Conservation (phyloP, 176 grass and related monocot species). For the Areca catechu region DNA sequence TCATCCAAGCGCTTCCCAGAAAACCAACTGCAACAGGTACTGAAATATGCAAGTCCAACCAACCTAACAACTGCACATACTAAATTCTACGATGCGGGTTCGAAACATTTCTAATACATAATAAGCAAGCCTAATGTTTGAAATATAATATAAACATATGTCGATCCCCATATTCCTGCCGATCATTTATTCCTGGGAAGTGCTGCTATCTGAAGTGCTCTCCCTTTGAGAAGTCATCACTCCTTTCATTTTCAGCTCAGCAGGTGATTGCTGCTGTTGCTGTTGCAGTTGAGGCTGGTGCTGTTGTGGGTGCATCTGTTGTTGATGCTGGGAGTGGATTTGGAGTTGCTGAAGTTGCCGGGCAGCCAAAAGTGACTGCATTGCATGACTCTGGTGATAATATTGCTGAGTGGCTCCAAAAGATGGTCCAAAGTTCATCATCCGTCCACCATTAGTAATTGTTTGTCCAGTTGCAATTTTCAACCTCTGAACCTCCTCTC, state of each 20-base stretch:
- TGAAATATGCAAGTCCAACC: no score
- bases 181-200: not conserved
- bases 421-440: conserved; percentile 42
- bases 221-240: conserved; percentile 17
- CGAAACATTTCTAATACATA: no score
- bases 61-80: no score
- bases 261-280: conserved; percentile 25
- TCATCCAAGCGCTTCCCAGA: no score
- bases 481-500: conserved; percentile 78
- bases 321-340: conserved; percentile 59
- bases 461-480: conserved; percentile 75
- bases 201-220: conserved; percentile 13
- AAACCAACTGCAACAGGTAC: no score
- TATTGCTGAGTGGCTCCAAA: conserved; percentile 35
- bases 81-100: no score
- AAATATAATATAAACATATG: no score
- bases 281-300: conserved; percentile 36
- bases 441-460: conserved; percentile 31
- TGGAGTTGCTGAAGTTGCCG: conserved; percentile 86
- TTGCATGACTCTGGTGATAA: conserved; percentile 50
- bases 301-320: conserved; percentile 19
- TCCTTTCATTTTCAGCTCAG: conserved; percentile 63
- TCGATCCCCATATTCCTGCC: no score
- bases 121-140: no score
- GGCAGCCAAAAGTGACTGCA: conserved; percentile 62